phyloP scores from a whole-genome alignment of 257 asterid genomes.

The Vinca minor region DNA sequence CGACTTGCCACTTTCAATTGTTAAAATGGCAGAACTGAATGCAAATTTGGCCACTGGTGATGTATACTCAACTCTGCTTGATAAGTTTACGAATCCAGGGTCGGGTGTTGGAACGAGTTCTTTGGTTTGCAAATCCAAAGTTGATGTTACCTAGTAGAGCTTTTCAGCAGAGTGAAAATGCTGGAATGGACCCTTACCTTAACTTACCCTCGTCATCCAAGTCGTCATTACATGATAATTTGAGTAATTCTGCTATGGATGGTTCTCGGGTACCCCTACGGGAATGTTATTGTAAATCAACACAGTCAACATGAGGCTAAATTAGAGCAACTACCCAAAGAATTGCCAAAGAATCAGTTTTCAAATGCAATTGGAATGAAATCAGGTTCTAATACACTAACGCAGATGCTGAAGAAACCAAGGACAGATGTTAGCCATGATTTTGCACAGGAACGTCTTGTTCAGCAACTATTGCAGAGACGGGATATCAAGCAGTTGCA shows the following conservation, averaged over 20 bases:
- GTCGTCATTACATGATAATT: conserved; percentile 20
- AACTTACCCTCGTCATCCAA: conserved; percentile 17
- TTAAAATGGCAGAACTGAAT: conserved; percentile 21
- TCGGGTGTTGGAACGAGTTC: conserved; percentile 11
- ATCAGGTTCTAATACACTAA: conserved; percentile 16
- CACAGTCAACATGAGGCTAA: conserved; percentile 20
- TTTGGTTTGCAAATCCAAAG: conserved; percentile 16
- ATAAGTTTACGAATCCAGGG: conserved; percentile 11
- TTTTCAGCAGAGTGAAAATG: conserved; percentile 20
- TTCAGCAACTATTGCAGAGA: conserved; percentile 25
- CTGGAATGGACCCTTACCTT: conserved; percentile 18
- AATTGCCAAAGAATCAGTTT: conserved; percentile 16
- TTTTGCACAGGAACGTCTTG: conserved; percentile 18
- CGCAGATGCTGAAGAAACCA: conserved; percentile 25
- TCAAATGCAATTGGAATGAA: conserved; percentile 13
- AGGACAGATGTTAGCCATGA: conserved; percentile 27
- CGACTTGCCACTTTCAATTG: conserved; percentile 6
- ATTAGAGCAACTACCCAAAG: conserved; percentile 13
- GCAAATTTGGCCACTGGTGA: conserved; percentile 14
- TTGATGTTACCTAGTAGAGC: conserved; percentile 13
- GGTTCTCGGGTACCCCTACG: conserved; percentile 8
- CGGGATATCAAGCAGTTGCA: conserved; percentile 21
- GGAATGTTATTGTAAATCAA: conserved; percentile 16
- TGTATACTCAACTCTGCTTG: conserved; percentile 11
- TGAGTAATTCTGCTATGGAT: conserved; percentile 8